Percentiles rank a stretch among this genome's conserved stretches.
These are phyloP conservation scores for Beta macrorhiza DNA, from an alignment of 179 eudicot genomes.

Conservation along the genomic window DNA sequence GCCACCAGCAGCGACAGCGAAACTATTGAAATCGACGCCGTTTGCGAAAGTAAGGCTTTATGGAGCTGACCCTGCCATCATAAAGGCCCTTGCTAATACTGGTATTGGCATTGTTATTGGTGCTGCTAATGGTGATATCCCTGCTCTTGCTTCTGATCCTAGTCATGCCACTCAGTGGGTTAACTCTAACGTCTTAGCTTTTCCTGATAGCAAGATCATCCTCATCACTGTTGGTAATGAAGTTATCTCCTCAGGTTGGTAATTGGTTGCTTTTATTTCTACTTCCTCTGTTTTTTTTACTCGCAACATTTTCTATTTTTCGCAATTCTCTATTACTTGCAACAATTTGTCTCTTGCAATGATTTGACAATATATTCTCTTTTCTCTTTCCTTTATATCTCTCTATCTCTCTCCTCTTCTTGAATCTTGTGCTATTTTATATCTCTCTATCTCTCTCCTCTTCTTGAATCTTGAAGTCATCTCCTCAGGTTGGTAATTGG, in stretches of 20 bases:
- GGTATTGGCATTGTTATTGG: conserved; percentile 68
- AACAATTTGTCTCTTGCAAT: too few relatives aligned
- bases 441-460: too few relatives aligned
- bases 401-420: too few relatives aligned
- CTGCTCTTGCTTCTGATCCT: conserved; percentile 68
- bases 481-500: too few relatives aligned
- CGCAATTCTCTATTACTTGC: too few relatives aligned
- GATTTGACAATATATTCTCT: too few relatives aligned
- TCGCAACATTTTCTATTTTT: too few relatives aligned
- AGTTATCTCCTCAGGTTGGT: conserved; percentile 50
- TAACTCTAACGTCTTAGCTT: conserved; percentile 57
- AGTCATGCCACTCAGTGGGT: conserved; percentile 66
- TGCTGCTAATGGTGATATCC: conserved; percentile 72
- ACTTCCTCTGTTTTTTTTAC: too few relatives aligned
- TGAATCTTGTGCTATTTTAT: too few relatives aligned
- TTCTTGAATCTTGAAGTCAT: too few relatives aligned
- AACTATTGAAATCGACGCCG: conserved; percentile 59
- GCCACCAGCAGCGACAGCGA: conserved; percentile 61
- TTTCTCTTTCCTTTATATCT: too few relatives aligned
- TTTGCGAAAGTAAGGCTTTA: conserved; percentile 64
- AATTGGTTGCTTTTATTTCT: too few relatives aligned
- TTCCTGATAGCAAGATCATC: conserved; percentile 62
- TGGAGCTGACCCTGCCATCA: conserved; percentile 70
- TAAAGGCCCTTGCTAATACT: conserved; percentile 66
- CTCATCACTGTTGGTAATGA: conserved; percentile 86